A percentile compares a stretch with the other conserved stretches of the same genome.
These are phyloP conservation scores for Citrus medica DNA, from an alignment of 345 rosid genomes.

Conservation along the genomic window DNA sequence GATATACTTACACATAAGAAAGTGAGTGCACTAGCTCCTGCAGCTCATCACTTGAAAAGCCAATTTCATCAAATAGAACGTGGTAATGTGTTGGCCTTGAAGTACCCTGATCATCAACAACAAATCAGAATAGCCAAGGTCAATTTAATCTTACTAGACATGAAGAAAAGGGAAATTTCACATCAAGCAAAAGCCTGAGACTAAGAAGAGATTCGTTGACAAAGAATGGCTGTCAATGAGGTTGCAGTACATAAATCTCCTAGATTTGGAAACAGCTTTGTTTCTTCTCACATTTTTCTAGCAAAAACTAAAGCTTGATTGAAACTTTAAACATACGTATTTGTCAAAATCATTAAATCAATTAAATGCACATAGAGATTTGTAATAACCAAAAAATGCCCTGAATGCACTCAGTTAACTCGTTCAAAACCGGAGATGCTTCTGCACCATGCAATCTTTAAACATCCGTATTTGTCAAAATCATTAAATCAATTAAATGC, in stretches of 20 bases:
- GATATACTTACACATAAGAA: slow-evolving; percentile 40
- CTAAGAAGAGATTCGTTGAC: neutral
- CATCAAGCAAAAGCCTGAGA: neutral
- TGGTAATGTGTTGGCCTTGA: slow-evolving; percentile 49
- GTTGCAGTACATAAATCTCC: neutral
- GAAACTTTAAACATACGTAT: neutral
- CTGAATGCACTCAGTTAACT: neutral
- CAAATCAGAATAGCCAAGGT: neutral
- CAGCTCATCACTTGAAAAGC: slow-evolving; percentile 38
- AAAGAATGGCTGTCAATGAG: neutral
- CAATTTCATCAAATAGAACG: slow-evolving; percentile 38
- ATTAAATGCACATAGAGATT: neutral
- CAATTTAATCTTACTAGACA: neutral
- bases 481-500: neutral
- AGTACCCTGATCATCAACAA: slow-evolving; percentile 33
- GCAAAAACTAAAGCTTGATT: neutral
- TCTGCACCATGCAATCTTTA: neutral
- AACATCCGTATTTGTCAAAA: neutral
- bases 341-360: neutral
- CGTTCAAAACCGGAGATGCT: neutral
- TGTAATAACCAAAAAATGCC: neutral
- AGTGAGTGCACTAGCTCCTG: slow-evolving; percentile 49
- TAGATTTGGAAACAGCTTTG: neutral
- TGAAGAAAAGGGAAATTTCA: neutral
- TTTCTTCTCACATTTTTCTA: neutral